These are phyloP conservation scores for Globisporangium echinulatum DNA, from an alignment of 352 stramenopile genomes.

Conservation along the genomic window DNA sequence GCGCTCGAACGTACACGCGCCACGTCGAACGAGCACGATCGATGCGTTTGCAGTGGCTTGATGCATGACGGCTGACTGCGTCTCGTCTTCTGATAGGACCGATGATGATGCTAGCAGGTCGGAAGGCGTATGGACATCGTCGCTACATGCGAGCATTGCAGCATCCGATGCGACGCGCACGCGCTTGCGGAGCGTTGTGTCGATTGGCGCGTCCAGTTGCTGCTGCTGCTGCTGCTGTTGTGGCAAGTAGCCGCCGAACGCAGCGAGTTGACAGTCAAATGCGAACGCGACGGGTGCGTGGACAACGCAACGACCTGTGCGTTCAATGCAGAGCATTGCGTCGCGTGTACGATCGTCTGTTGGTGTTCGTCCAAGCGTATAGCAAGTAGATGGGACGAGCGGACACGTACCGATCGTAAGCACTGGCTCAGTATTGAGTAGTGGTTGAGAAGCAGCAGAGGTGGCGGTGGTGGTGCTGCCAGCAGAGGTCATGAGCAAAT, in stretches of 20 bases:
- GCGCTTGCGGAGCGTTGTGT: background rate
- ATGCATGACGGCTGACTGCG: background rate
- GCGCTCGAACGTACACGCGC: conserved; percentile 30
- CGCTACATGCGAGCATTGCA: conserved; percentile 17
- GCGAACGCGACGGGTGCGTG: background rate
- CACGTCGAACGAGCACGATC: conserved; percentile 26
- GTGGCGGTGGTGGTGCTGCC: too few species aligned
- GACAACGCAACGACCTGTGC: background rate
- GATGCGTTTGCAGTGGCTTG: background rate
- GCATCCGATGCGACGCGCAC: conserved; percentile 15
- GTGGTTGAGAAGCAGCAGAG: too few species aligned
- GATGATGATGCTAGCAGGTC: background rate
- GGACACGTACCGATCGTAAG: background rate
- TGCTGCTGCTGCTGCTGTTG: background rate
- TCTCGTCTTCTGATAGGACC: background rate
- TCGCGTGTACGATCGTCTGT: background rate
- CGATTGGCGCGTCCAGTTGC: background rate
- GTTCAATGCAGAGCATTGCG: background rate
- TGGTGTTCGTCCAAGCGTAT: background rate
- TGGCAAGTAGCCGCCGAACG: conserved; percentile 24
- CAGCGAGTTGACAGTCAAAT: conserved; percentile 24
- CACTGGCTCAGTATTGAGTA: background rate
- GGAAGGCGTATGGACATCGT: background rate
- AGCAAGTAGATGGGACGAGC: too few species aligned
- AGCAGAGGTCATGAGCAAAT: too few species aligned